Evolutionary conservation across 176 grass and related monocot species (phyloP), one percentile per base, ranked within the genome.

Genomic region (Metroxylon sagu): DNA sequence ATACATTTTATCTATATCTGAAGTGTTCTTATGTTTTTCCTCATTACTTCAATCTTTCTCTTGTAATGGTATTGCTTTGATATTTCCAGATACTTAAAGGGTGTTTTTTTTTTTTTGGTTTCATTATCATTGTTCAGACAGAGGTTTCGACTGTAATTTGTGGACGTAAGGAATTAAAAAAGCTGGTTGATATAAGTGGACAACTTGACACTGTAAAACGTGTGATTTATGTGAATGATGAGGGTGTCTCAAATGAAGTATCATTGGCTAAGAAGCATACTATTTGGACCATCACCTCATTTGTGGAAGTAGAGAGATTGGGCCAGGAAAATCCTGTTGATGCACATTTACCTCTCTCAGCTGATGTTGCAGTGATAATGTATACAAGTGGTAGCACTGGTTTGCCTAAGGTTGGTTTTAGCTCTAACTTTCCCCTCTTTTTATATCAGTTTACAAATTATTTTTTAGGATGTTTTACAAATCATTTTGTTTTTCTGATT

Each of bases 381-480:
- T 98, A 98, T 61, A 98, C 93, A 67, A 98, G 93, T 65, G 93
- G 93, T 21, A 98, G 87, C 71, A 98, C 93, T 66, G 93, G 93
- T 35, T 82, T 98, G 67, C 93, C 93, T 26, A 98, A 98, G 93
- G 93, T 98, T 76, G 66, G 76, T 74, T 84, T 25, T 21, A 76
- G 49, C 60, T 49, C 51, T 53, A 39, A 4, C 65, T 27, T 49
- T 83, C 74, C 26, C 65, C 1, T 16, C 54, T 35, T 16, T 30
- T 77, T 27, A 26, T 27, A 21, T 14, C 61, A 25, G 26, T 10
- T 21, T 28, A 52, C 5, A 63, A 4, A 3, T 76, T 59, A 26
- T 6, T 7, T 25, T 54, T 26, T 6, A n/a, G 35, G 64, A 62
- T 49, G 23, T 50, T 21, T 26, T 18, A 12, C 10, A 14, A 43